A percentile compares a stretch with the other conserved stretches of the same genome.
These are phyloP conservation scores for Arxiozyma telluris DNA, from an alignment of 1,139 yeast genomes.

Conservation along the genomic window DNA sequence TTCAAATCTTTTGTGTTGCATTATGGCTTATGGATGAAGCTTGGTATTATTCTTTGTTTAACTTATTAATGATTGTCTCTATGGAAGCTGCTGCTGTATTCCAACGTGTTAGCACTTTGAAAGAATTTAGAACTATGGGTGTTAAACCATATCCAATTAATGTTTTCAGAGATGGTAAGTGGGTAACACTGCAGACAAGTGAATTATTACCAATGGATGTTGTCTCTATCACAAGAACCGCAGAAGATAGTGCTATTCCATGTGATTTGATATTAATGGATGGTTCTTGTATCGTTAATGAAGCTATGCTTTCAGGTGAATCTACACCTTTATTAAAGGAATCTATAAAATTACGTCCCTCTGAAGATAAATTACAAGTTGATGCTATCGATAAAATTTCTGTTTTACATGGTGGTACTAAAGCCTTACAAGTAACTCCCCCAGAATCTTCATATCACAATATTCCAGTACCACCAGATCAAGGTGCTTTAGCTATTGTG, in stretches of 20 bases:
- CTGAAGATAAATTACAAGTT: slow-evolving; percentile 53
- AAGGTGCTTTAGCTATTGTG: slow-evolving; percentile 87
- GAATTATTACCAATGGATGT: slow-evolving; percentile 87
- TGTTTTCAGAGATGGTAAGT: slow-evolving; percentile 59
- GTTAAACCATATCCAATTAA: slow-evolving; percentile 79
- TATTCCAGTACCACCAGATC: slow-evolving; percentile 66
- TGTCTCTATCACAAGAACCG: slow-evolving; percentile 79
- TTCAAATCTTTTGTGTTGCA: slow-evolving; percentile 92
- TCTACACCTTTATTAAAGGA: slow-evolving; percentile 94
- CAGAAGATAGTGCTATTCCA: slow-evolving; percentile 90
- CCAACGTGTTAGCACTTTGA: slow-evolving; percentile 91
- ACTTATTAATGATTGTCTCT: slow-evolving; percentile 82
- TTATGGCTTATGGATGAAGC: slow-evolving; percentile 95
- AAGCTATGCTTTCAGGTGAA: slow-evolving; percentile 98
- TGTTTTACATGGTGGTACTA: slow-evolving; percentile 90
- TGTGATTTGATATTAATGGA: slow-evolving; percentile 82
- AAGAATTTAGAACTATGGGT: slow-evolving; percentile 96
- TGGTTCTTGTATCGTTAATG: slow-evolving; percentile 90
- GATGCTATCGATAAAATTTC: slow-evolving; percentile 88
- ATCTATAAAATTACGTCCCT: slow-evolving; percentile 76
- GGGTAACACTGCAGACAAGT: slow-evolving; percentile 65
- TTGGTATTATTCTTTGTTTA: slow-evolving; percentile 91
- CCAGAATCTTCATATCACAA: slow-evolving; percentile 40
- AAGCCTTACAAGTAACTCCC: slow-evolving; percentile 81
- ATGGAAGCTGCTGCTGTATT: slow-evolving; percentile 93